Base-by-base conservation (phyloP, 2,329 filamentous ascomycete genomes). In the Metarhizium humberi region DNA sequence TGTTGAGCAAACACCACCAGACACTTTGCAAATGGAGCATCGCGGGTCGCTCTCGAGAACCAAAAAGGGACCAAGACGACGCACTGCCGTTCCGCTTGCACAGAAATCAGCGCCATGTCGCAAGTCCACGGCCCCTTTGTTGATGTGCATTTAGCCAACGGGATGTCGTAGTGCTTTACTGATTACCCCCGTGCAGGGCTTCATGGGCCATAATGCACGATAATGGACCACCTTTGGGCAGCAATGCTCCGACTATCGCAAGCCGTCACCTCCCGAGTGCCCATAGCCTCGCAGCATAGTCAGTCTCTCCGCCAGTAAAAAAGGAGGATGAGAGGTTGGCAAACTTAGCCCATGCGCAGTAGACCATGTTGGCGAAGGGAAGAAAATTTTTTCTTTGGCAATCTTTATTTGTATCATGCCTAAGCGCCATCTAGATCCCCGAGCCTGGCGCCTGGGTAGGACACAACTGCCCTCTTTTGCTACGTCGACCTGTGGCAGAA, bases 221-320 rank as follows among this genome's bases (percentile, higher is more conserved):
- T 38, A 18, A 10, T 32, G 51, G 47, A 38, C 50, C 54, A 45
- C 25, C 16, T 43, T 61, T 57, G 58, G 58, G 59, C 59, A 61
- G 51, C 59, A 61, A 60, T 61, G 59, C 59, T 55, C 52, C 50
- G 10, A 50, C 43, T 32, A 20, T 46, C 13, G 46, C 45, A 14
- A 25, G 54, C 50, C 20, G 45, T 30, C 32, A 53, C 52, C 16
- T 40, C 6, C 10, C 18, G 45, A 14, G 30, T 40, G 16, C 10
- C 20, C 36, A 18, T 25, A n/a, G 30, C 42, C 32, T 51, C 30
- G 34, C 38, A 30, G 50, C 36, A 51, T 16, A 42, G 25, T 25
- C 25, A 25, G 25, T 25, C 25, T 25, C 25, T 25, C 25, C 25
- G 25, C 25, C 25, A 25, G 25, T 25, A 25, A 25, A 25, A 25